Conservation (phyloP, 164 flowering plant genomes). For the Umbellularia californica region DNA sequence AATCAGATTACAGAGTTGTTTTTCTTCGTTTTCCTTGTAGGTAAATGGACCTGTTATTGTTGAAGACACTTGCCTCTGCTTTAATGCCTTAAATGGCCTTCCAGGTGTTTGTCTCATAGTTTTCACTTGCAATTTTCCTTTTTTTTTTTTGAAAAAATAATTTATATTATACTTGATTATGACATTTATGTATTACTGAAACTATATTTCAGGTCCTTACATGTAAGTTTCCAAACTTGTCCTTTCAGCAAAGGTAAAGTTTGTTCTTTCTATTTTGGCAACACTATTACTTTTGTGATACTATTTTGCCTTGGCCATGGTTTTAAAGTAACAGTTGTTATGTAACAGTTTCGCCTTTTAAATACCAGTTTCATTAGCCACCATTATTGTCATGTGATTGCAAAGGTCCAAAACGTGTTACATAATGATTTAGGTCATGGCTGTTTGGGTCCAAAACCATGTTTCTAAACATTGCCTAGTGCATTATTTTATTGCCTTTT, state of each 20-base stretch:
- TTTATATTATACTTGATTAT: neutral
- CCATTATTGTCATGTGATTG: neutral
- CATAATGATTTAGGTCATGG: too few relatives aligned
- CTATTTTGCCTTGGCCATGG: too few relatives aligned
- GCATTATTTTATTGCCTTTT: neutral
- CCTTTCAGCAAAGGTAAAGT: conserved; percentile 9
- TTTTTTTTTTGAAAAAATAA: too few relatives aligned
- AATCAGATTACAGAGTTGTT: neutral
- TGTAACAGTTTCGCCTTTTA: too few relatives aligned
- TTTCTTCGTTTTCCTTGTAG: conserved; percentile 22
- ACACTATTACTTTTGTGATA: too few relatives aligned
- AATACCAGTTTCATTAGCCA: neutral
- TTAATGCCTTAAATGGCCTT: conserved; percentile 86
- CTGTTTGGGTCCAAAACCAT: too few relatives aligned
- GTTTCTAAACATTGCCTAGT: neutral
- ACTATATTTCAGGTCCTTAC: conserved; percentile 76
- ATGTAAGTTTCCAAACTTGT: conserved; percentile 53
- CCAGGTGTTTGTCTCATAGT: conserved; percentile 46
- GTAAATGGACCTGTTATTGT: conserved; percentile 91
- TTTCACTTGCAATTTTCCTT: neutral
- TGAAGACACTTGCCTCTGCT: conserved; percentile 96
- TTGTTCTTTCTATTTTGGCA: conserved; percentile 1
- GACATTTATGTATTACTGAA: neutral
- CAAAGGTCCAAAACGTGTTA: neutral
- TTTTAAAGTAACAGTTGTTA: too few relatives aligned